Evolutionary conservation across 768 basidiomycete species (phyloP).

Genomic region (Macrolepiota albuminosa): DNA sequence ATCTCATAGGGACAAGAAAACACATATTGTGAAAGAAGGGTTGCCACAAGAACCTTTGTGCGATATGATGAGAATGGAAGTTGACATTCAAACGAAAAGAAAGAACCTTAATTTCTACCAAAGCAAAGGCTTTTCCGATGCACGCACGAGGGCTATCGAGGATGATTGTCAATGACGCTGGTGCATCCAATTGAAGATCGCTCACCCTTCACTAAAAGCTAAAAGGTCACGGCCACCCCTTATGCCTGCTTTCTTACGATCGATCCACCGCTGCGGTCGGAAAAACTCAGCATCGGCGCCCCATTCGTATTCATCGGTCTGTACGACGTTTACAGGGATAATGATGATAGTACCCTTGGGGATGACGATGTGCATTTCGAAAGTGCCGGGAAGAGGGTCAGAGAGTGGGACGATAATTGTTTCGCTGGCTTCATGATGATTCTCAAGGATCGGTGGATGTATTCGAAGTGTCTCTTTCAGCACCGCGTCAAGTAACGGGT

Average conservation of each 20-base stretch:
- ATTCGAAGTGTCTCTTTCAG: slow-evolving; percentile 58
- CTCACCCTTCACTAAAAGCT: slow-evolving; percentile 57
- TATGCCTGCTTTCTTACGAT: slow-evolving; percentile 25
- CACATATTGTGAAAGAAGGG: slow-evolving; percentile 50
- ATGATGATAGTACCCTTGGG: slow-evolving; percentile 52
- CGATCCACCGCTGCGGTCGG: slow-evolving; percentile 61
- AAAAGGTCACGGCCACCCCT: slow-evolving; percentile 40
- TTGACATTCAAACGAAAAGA: neutral
- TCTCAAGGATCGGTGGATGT: slow-evolving; percentile 59
- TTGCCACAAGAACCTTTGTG: slow-evolving; percentile 34
- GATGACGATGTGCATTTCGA: slow-evolving; percentile 39
- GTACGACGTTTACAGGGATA: slow-evolving; percentile 55
- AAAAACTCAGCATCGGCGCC: slow-evolving; percentile 55
- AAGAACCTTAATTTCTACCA: slow-evolving; percentile 54
- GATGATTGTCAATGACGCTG: slow-evolving; percentile 4
- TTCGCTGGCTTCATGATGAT: slow-evolving; percentile 57
- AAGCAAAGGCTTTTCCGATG: slow-evolving; percentile 54
- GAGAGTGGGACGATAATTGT: slow-evolving; percentile 53
- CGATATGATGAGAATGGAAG: neutral
- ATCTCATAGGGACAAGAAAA: slow-evolving; percentile 49
- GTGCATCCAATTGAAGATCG: neutral
- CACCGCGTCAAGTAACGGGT: slow-evolving; percentile 56
- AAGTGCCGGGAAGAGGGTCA: slow-evolving; percentile 41
- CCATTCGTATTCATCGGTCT: slow-evolving; percentile 50
- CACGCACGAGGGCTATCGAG: slow-evolving; percentile 50